Base-by-base conservation (phyloP, 2,329 filamentous ascomycete species). In the Exophiala spinifera region DNA sequence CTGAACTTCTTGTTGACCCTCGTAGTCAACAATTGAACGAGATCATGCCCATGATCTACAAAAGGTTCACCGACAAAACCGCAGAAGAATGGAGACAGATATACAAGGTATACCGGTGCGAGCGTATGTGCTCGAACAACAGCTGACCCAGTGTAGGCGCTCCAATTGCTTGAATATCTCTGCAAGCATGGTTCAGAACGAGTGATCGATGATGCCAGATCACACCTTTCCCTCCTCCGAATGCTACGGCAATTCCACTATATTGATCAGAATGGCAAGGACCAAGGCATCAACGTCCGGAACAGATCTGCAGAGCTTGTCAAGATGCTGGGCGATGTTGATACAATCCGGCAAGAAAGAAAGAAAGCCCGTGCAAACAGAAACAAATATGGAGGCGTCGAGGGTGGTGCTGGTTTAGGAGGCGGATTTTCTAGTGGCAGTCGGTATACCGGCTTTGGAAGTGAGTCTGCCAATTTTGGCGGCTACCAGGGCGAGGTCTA, bases 21-120 rank as follows among this genome's bases (percentile, higher is more conserved):
- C 14, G 19, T 49, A 53, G 92, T 71, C 91, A 96, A 84, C 84
- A 91, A 49, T 84, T 99, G 53, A 97, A 97, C 73, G 94, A 99
- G 74, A 97, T 99, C 70, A 99, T 99, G 94, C 94, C 94, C 63
- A 94, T 99, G 90, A 96, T 99, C 69, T 99, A 99, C 78, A 94
- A 95, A 68, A 89, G 94, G 62, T 99, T 99, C 73, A 99, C 94
- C 57, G 94, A 99, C 72, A 99, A 99, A 78, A 82, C 91, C 6
- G 92, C 94, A 52, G 94, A 99, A 71, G 94, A 99, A 75, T 99
- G 94, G 94, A 84, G 94, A 63, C 94, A 99, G 73, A 99, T 99
- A 69, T 99, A 99, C 82, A 99, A 99, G 79, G 87, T 90, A 66
- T 53, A 56, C n/a, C 17, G 19, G 34, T 45, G 20, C 43, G 52